A percentile compares a stretch with the other conserved stretches of the same genome.
These are phyloP conservation scores for Phaeophleospora eucalypticola DNA, from an alignment of 2,329 filamentous ascomycete species.

Conservation along the genomic window DNA sequence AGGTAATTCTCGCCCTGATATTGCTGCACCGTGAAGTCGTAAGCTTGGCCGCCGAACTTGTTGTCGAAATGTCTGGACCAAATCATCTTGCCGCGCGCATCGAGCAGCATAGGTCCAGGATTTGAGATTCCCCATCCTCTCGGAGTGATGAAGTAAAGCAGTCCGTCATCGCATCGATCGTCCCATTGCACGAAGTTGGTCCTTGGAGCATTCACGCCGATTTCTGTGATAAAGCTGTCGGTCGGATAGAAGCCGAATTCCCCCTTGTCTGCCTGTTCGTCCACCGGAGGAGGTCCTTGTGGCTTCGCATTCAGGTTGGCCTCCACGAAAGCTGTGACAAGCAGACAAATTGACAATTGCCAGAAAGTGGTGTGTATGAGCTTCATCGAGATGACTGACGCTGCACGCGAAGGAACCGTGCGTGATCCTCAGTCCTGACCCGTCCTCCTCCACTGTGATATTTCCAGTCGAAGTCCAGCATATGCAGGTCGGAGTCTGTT, in stretches of 20 bases:
- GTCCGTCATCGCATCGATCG: constrained; percentile 26
- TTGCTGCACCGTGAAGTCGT: constrained; percentile 34
- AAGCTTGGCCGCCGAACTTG: constrained; percentile 32
- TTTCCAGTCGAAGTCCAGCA: no score
- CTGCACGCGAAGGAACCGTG: background rate
- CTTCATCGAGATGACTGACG: background rate
- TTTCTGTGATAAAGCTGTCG: constrained; percentile 22
- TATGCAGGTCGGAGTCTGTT: no score
- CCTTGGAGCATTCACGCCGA: constrained; percentile 22
- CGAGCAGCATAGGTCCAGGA: constrained; percentile 34
- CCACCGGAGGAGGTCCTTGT: constrained; percentile 16
- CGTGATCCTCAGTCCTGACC: no score
- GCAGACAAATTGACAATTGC: background rate
- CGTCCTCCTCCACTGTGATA: no score
- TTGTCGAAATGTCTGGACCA: constrained; percentile 32
- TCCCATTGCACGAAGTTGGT: constrained; percentile 29
- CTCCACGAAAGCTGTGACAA: background rate
- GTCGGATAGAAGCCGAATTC: constrained; percentile 28
- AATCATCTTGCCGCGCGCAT: constrained; percentile 28
- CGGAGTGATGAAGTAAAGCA: constrained; percentile 31
- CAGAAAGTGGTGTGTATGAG: background rate
- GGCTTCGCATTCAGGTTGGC: background rate
- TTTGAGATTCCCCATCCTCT: constrained; percentile 28
- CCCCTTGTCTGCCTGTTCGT: constrained; percentile 28
- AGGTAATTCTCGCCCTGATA: constrained; percentile 35